phyloP scores from a whole-genome alignment of 2,329 filamentous ascomycete genomes.

The Falciphora oryzae region DNA sequence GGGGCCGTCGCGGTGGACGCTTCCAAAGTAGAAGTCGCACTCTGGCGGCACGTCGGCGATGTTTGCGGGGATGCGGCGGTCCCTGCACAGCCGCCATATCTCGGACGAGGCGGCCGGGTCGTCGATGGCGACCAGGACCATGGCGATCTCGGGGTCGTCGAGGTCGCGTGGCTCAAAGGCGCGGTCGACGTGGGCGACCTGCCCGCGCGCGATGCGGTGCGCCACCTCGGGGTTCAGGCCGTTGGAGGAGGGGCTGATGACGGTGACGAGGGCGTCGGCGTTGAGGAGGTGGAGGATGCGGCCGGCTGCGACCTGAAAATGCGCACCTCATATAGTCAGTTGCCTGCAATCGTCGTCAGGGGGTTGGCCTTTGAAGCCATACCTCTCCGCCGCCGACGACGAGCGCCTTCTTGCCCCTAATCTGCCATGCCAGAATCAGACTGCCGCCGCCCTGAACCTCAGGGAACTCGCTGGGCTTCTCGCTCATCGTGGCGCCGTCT shows the following conservation, averaged over 20 bases:
- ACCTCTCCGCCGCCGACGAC: constrained; percentile 95
- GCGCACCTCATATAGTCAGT: background rate
- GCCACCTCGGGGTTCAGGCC: constrained; percentile 87
- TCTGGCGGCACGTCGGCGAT: constrained; percentile 95
- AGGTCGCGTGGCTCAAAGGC: constrained; percentile 84
- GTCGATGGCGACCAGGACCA: constrained; percentile 92
- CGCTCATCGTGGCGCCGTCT: background rate
- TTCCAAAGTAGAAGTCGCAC: constrained; percentile 98
- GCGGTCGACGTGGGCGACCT: constrained; percentile 76
- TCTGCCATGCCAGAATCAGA: constrained; percentile 92
- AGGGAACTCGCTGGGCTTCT: constrained; percentile 51
- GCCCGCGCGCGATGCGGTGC: constrained; percentile 66
- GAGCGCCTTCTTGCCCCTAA: constrained; percentile 81
- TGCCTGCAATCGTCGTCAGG: too few species aligned
- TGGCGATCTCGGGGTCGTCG: constrained; percentile 57
- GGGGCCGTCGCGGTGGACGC: constrained; percentile 88
- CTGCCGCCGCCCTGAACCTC: constrained; percentile 86
- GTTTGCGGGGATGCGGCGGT: constrained; percentile 78
- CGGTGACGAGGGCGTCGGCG: constrained; percentile 83
- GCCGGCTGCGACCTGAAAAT: constrained; percentile 77
- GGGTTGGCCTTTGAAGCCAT: constrained; percentile 14
- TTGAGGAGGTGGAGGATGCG: constrained; percentile 93
- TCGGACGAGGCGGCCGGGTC: constrained; percentile 84
- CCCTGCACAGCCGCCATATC: constrained; percentile 92
- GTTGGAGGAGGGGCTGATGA: constrained; percentile 65